Evolutionary conservation across 768 basidiomycete species (phyloP), one percentile per base, ranked within the genome.

Genomic region (Suillus sp.): DNA sequence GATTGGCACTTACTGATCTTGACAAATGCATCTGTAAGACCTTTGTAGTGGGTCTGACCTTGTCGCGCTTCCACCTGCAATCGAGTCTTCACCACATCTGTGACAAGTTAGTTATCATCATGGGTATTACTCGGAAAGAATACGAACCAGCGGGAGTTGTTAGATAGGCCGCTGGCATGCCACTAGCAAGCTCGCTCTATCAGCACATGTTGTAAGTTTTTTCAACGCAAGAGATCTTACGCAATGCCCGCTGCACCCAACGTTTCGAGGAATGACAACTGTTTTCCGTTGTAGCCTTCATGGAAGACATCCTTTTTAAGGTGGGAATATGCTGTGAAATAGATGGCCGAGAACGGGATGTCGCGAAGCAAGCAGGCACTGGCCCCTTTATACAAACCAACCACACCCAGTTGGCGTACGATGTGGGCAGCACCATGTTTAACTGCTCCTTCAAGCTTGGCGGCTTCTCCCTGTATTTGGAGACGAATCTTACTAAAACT

Each of bases 11-110:
- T 73, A 90, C 93, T 91, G 64, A 99, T 99, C 76, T 91, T 96
- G 38, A 84, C 79, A 70, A 98, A 93, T 22, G 95, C 96, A 76
- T 99, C 96, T 18, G 80, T 74, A 43, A 97, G 75, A 51, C 97
- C 96, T 74, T 92, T 92, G 80, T 99, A 99, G 64, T 88, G 80
- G 6, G 95, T 92, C 73, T 99, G 87, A 13, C 97, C 97, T 70
- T 91, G 89, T 66, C 90, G 85, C 48, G 94, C 91, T 74, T 99
- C 97, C 13, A 93, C 90, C 74, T 99, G 96, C 67, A 99, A 79
- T 54, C 96, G 86, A 18, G 97, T 99, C 84, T 99, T 99, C 72
- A 99, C 92, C 65, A 99, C 97, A 77, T 99, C 96, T 91, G 74
- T 64, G 56, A 30, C 35, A 38, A 38, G 16, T 25, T 48, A 62